phyloP scores from a whole-genome alignment of 345 rosid genomes.

The Citrus cavaleriei region DNA sequence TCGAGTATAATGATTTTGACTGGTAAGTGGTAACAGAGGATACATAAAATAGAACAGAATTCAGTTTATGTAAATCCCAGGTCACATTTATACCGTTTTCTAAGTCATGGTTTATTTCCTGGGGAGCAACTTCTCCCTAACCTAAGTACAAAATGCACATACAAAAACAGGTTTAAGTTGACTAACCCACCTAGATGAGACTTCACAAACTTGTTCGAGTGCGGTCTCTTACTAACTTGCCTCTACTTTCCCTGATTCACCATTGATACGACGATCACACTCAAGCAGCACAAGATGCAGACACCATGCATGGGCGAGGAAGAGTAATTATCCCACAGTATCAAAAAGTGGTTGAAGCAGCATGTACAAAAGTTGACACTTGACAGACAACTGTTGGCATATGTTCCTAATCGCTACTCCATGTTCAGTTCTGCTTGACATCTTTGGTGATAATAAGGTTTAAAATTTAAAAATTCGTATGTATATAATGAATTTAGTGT shows the following conservation, averaged over 20 bases:
- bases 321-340: not conserved
- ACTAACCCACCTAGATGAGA: no score
- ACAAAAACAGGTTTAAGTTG: not conserved
- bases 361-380: not conserved
- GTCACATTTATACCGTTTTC: not conserved
- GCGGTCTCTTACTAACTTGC: not conserved
- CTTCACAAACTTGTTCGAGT: not conserved
- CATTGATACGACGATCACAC: not conserved
- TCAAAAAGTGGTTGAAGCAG: not conserved
- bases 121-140: not conserved
- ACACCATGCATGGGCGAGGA: not conserved
- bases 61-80: not conserved
- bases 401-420: not conserved
- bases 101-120: not conserved
- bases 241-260: not conserved
- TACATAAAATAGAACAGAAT: no score
- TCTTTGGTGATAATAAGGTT: no score
- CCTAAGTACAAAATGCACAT: not conserved
- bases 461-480: no score
- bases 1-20: no score
- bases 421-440: no score
- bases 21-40: no score
- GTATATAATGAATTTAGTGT: no score
- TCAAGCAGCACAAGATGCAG: not conserved
- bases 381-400: not conserved